Base-by-base conservation (phyloP, 768 basidiomycete genomes). In the Leucocoprinus birnbaumii region DNA sequence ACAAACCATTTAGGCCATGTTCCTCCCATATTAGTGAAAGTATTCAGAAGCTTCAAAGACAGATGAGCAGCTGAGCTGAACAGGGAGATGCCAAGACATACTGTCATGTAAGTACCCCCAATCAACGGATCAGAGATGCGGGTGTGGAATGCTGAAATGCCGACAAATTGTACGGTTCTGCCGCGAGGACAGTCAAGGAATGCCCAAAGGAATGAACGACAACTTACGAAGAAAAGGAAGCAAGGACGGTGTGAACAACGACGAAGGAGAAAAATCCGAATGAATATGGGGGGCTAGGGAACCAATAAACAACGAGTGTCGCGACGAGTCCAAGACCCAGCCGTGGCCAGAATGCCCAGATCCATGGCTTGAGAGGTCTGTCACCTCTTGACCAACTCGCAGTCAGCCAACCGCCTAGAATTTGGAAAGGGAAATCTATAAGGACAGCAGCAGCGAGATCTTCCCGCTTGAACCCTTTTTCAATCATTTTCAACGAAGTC, bases 51-150 rank as follows among this genome's bases (percentile, higher is more conserved):
- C 93, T 98, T 62, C 49, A 27, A 21, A 37, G 14, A 22, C 4
- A n/a, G 11, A n/a, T 44, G 18, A 31, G 46, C 58, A 18, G 55
- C 48, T 58, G 21, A 34, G 47, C n/a, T 42, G 11, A 22, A 18
- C 24, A 44, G 26, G 27, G 16, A 27, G 47, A 40, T 34, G 21
- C 14, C 24, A n/a, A 9, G 26, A 72, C 85, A 59, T 63, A 94
- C 95, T 11, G 97, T 99, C 97, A 99, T 99, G 70, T 99, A 99
- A 0, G 97, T 99, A 48, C 97, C 97, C 25, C 97, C 97, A 51
- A 99, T 97, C 11, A 97, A 65, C 0, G 97, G 97, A 66, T 99
- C 97, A 0, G 97, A 94, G 35, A 99, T 86, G 51, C 89, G 84
- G 2, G 94, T 98, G 64, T 98, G 97, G 80, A 98, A 99, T 2